A percentile compares a stretch with the other conserved stretches of the same genome.
Conservation (phyloP, 2,329 filamentous ascomycete species). For the Lasiodiplodia sp. region DNA sequence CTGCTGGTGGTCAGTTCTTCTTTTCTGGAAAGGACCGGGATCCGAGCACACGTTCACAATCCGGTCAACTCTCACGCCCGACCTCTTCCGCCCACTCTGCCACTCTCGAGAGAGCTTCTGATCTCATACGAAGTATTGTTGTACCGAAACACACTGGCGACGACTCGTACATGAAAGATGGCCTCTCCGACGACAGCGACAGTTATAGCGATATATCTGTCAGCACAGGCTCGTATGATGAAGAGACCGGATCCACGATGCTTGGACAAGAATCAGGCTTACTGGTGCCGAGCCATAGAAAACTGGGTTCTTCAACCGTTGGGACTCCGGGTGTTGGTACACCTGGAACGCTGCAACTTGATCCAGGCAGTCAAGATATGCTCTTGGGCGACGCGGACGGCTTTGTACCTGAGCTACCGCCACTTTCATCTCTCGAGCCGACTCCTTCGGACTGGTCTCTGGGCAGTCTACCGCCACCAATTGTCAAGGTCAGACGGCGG, state of each 20-base stretch:
- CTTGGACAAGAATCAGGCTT: neutral
- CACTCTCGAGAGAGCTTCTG: neutral
- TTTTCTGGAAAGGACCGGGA: conserved; percentile 28
- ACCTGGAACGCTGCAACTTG: conserved; percentile 13
- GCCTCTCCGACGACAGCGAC: conserved; percentile 15
- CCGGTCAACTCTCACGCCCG: conserved; percentile 9
- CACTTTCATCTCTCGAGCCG: conserved; percentile 40
- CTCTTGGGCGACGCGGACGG: conserved; percentile 7
- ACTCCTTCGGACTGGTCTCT: conserved; percentile 48
- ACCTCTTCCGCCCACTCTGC: conserved; percentile 8
- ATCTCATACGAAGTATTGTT: conserved; percentile 18
- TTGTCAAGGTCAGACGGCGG: conserved; percentile 11
- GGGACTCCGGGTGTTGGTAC: conserved; percentile 21
- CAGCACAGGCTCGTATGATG: conserved; percentile 16
- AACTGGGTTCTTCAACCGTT: conserved; percentile 8
- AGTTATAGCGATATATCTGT: conserved; percentile 14
- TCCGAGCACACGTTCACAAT: neutral
- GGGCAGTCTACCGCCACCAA: conserved; percentile 39
- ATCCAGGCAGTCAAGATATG: conserved; percentile 5
- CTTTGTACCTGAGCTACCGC: conserved; percentile 8
- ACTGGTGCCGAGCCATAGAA: neutral
- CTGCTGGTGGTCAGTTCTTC: conserved; percentile 54
- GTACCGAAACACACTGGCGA: neutral
- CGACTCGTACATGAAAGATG: conserved; percentile 3
- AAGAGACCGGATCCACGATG: neutral